A percentile compares a stretch with the other conserved stretches of the same genome.
Evolutionary conservation across 257 asterid species (phyloP).

Genomic region (Handroanthus guayacan): DNA sequence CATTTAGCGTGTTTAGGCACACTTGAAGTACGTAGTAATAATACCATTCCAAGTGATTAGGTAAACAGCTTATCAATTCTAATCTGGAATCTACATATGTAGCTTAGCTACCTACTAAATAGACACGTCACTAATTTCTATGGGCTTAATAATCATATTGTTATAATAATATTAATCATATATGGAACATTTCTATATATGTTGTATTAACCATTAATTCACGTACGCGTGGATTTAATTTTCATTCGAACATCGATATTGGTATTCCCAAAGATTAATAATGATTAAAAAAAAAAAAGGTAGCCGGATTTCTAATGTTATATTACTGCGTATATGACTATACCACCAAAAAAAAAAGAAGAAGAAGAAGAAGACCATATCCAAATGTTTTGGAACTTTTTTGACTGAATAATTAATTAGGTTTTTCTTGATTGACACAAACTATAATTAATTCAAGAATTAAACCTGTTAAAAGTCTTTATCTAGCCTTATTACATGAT

Average conservation of each 20-base stretch:
- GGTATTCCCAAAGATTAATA: neutral
- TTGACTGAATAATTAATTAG: neutral
- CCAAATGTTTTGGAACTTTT: neutral
- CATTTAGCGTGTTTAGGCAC: slow-evolving; percentile 30
- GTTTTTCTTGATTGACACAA: neutral
- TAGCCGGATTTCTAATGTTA: no score
- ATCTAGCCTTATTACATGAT: no score
- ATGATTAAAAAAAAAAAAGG: no score
- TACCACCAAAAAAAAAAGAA: no score
- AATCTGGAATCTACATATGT: neutral
- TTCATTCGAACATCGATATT: no score
- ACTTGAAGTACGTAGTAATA: neutral
- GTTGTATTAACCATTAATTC: neutral
- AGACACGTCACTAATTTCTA: slow-evolving; percentile 15
- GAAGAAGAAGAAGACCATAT: no score
- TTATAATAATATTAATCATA: neutral
- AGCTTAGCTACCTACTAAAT: slow-evolving; percentile 34
- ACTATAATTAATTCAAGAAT: neutral
- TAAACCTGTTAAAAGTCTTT: neutral
- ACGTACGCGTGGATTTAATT: neutral
- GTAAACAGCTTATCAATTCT: slow-evolving; percentile 36
- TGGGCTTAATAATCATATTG: neutral
- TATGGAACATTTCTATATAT: neutral
- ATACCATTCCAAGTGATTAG: slow-evolving; percentile 34
- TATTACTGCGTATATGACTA: no score